Evolutionary conservation across 2,329 filamentous ascomycete genomes (phyloP).

Genomic region (Xenosphaeropsis pyriputrescens): DNA sequence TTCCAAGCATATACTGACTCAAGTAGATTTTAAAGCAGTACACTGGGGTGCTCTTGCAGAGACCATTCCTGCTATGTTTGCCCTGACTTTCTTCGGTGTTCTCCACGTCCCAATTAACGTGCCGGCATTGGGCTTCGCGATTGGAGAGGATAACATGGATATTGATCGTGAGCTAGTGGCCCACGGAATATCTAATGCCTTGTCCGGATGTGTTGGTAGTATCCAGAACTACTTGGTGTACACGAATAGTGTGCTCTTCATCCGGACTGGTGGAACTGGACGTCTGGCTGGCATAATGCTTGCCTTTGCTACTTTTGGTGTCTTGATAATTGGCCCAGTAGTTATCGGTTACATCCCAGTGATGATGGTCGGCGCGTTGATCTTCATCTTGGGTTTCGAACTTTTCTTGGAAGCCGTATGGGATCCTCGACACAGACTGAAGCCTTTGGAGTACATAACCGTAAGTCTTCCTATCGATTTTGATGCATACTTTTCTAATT

Average conservation of each 20-base stretch:
- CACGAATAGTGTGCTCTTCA: constrained; percentile 94
- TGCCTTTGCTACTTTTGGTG: constrained; percentile 61
- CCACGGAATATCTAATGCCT: constrained; percentile 82
- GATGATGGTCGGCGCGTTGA: constrained; percentile 91
- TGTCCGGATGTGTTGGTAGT: constrained; percentile 77
- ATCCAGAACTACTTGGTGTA: constrained; percentile 97
- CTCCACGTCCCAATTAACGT: constrained; percentile 98
- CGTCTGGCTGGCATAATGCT: constrained; percentile 77
- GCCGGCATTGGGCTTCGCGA: constrained; percentile 78
- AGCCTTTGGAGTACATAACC: constrained; percentile 77
- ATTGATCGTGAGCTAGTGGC: constrained; percentile 84
- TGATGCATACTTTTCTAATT: constrained; percentile 9
- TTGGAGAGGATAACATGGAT: constrained; percentile 82
- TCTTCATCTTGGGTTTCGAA: constrained; percentile 90
- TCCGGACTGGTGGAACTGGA: constrained; percentile 78
- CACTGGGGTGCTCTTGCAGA: constrained; percentile 73
- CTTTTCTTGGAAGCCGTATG: constrained; percentile 79
- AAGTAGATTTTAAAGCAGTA: constrained; percentile 61
- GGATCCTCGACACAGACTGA: constrained; percentile 77
- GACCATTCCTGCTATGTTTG: constrained; percentile 87
- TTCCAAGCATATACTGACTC: constrained; percentile 3
- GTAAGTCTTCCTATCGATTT: constrained; percentile 26
- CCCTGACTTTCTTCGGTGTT: constrained; percentile 92
- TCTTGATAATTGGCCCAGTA: constrained; percentile 74
- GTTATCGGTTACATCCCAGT: constrained; percentile 91